Evolutionary conservation across 2,329 filamentous ascomycete species (phyloP), one percentile per base, ranked within the genome.

Genomic region (Cladosporium sp.): DNA sequence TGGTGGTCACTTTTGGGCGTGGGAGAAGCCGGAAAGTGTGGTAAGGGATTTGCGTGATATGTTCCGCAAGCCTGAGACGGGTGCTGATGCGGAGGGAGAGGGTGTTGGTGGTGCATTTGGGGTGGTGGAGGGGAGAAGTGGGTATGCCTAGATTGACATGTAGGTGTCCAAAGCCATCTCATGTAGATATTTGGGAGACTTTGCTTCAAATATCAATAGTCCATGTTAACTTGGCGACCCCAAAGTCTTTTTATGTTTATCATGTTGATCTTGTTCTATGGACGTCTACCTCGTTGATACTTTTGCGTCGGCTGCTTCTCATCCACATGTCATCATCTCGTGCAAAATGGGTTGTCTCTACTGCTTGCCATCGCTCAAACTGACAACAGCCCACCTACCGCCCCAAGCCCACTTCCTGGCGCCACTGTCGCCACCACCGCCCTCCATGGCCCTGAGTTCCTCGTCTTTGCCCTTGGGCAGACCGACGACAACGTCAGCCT

Each of bases 351-450:
- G 44, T 16, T 16, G 6, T 6, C 23, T 33, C 23, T 46, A 64
- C 44, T 59, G n/a, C 76, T 91, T 91, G 0, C 91, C 91, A 71
- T 89, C 85, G 55, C 85, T 92, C 73, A 93, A 92, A 33, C 91
- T 93, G 5, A 96, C 89, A n/a, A 98, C 92, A 6, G 94, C 94
- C 91, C 92, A 98, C 79, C 97, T 97, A 50, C 94, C 94, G 74
- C 87, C 91, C 93, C 93, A 98, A 0, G 92, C 93, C 94, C 94
- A 98, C 77, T 91, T 91, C 65, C 95, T 85, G 28, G 87, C 85
- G 65, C 77, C 90, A 78, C 70, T 85, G 67, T 92, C 88, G 18
- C 89, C 91, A 3, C 90, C 91, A 1, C 91, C 91, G 18, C 84
- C 88, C 62, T 91, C 88, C 62, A 80, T 84, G 10, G 85, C 82